Evolutionary conservation across 345 rosid species (phyloP), one percentile per base, ranked within the genome.

Genomic region (Kernera saxatilis): DNA sequence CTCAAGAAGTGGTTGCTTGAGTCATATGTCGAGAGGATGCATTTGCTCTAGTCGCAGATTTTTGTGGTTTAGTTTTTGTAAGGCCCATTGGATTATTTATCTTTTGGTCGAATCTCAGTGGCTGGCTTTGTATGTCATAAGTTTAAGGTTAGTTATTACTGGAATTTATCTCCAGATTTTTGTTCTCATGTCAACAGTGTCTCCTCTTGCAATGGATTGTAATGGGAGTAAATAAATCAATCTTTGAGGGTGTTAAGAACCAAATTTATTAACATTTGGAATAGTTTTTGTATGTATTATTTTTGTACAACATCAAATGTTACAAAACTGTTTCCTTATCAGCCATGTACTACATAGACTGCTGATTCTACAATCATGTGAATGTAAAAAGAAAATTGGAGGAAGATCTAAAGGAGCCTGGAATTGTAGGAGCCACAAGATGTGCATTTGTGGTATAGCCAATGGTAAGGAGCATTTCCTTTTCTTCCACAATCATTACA

Each of bases 21-120:
- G 70, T 85, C 97, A 10, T 87, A 84, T 22, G 96, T 88, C 71
- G 96, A 93, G 68, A 83, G 95, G 73, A 93, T 93, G 99, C 97
- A 91, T 85, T 77, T 93, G 61, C 83, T 93, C 36, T 88, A 82
- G 82, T 65, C 52, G 33, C 71, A 68, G 72, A 23, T 72, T 40
- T 10, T 2, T 17, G 41, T 8, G 69, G 43, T 39, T 66, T 39
- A 37, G 15, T 32, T 62, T 41, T 60, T 25, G 2, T 6, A 36
- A 56, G 51, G 59, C 60, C 36, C 19, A 61, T 65, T 65, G 18
- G 10, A 2, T 46, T 43, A 52, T 62, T 53, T 1, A 40, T 46
- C 51, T 56, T 46, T 46, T 64, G 32, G 57, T 13, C 7, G 30
- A 53, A 18, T 41, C 46, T 17, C 45, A 15, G 10, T 35, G 50